A percentile compares a stretch with the other conserved stretches of the same genome.
These are phyloP conservation scores for Strigomonas culicis DNA, from an alignment of 208 protist species.

Conservation along the genomic window DNA sequence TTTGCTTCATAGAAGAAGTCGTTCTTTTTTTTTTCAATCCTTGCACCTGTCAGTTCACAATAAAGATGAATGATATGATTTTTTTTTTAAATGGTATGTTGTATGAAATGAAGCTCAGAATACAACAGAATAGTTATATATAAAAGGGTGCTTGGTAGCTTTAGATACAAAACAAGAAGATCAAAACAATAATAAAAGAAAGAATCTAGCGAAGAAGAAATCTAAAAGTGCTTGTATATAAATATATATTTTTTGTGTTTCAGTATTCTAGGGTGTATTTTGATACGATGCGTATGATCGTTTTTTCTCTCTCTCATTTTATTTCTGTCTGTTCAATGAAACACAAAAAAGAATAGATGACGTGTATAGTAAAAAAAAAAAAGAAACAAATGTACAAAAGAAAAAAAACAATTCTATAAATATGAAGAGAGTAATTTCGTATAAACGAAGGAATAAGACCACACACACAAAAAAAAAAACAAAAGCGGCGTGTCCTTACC, in stretches of 20 bases:
- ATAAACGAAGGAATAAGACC: constrained; percentile 2
- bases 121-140: too few species aligned
- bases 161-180: constrained; percentile 7
- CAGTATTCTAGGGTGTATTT: too few species aligned
- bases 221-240: too few species aligned
- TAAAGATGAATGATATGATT: background rate
- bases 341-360: constrained; percentile 3
- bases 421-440: background rate
- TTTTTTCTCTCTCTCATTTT: too few species aligned
- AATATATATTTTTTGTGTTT: too few species aligned
- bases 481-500: constrained; percentile 12
- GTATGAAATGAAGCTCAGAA: too few species aligned
- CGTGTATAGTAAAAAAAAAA: constrained; percentile 2
- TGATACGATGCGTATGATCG: too few species aligned
- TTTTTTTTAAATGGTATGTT: background rate
- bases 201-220: constrained; percentile 12
- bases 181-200: constrained; percentile 16
- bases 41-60: background rate
- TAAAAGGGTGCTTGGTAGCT: too few species aligned
- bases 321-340: background rate
- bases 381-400: too few species aligned
- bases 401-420: constrained; percentile 14
- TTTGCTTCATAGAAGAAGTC: too few species aligned
- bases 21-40: background rate
- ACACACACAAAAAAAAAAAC: constrained; percentile 1